These are phyloP conservation scores for Diaporthe nobilis DNA, from an alignment of 2,329 filamentous ascomycete genomes.

Conservation along the genomic window DNA sequence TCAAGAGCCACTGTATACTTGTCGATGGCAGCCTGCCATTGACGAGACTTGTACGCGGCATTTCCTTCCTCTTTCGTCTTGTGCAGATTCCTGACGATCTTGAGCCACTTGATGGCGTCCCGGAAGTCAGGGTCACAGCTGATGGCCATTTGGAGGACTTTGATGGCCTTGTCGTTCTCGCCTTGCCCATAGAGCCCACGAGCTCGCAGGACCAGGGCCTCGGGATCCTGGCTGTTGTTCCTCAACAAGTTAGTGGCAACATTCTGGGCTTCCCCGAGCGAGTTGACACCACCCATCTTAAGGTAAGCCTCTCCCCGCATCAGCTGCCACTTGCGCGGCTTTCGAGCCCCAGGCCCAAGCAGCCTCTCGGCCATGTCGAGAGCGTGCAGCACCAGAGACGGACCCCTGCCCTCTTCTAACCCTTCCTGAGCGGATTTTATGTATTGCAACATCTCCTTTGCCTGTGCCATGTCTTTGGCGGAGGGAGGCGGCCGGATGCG, in stretches of 20 bases:
- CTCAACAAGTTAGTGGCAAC: slow-evolving; percentile 90
- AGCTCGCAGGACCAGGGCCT: slow-evolving; percentile 91
- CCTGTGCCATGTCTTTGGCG: slow-evolving; percentile 86
- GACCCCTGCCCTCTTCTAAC: slow-evolving; percentile 80
- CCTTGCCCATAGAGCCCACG: slow-evolving; percentile 91
- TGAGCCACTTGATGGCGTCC: slow-evolving; percentile 88
- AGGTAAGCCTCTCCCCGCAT: slow-evolving; percentile 93
- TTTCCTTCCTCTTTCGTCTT: slow-evolving; percentile 97
- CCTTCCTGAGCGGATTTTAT: slow-evolving; percentile 84
- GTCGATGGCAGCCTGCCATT: slow-evolving; percentile 84
- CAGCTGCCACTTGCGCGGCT: slow-evolving; percentile 93
- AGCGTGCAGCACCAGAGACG: slow-evolving; percentile 92
- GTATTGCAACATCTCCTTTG: slow-evolving; percentile 87
- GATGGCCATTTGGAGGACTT: slow-evolving; percentile 91
- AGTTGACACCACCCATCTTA: slow-evolving; percentile 91
- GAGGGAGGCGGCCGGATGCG: slow-evolving; percentile 86
- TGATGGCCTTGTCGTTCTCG: slow-evolving; percentile 94
- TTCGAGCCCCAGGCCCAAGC: slow-evolving; percentile 80
- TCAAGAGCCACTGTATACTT: slow-evolving; percentile 87
- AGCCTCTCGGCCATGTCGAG: slow-evolving; percentile 90
- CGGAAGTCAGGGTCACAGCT: slow-evolving; percentile 93
- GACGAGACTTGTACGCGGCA: slow-evolving; percentile 86
- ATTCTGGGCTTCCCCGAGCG: slow-evolving; percentile 91
- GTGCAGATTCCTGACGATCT: slow-evolving; percentile 91
- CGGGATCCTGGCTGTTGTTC: slow-evolving; percentile 90